Conservation (phyloP, 768 basidiomycete species). For the Mrakia gelida region DNA sequence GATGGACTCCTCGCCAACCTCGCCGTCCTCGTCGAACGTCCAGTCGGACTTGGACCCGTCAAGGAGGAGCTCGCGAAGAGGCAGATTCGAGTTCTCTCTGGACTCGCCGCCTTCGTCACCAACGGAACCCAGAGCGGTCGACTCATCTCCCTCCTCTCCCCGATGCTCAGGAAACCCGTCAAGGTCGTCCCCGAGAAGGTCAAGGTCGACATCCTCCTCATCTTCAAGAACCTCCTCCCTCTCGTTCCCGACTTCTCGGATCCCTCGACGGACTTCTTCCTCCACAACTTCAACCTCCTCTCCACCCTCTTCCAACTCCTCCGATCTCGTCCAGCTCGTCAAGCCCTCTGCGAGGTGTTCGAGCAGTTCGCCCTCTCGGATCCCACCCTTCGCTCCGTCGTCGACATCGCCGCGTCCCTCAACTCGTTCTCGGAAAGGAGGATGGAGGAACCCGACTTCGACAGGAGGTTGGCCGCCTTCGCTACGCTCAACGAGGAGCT, state of each 20-base stretch:
- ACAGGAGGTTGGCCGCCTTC: conserved; percentile 73
- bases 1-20: conserved; percentile 67
- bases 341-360: conserved; percentile 65
- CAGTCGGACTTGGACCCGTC: conserved; percentile 36
- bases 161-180: conserved; percentile 70
- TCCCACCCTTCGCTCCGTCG: conserved; percentile 50
- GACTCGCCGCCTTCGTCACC: conserved; percentile 67
- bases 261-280: conserved; percentile 49
- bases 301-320: conserved; percentile 73
- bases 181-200: conserved; percentile 77
- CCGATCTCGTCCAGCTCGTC: conserved; percentile 65
- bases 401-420: conserved; percentile 58
- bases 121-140: conserved; percentile 67
- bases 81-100: conserved; percentile 74
- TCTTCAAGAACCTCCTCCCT: conserved; percentile 61
- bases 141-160: conserved; percentile 67
- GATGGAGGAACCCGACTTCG: conserved; percentile 89
- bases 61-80: conserved; percentile 61
- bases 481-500: conserved; percentile 64
- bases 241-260: conserved; percentile 51
- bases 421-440: conserved; percentile 82
- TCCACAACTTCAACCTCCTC: conserved; percentile 60
- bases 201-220: conserved; percentile 74
- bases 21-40: conserved; percentile 61
- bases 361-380: conserved; percentile 53